A percentile compares a stretch with the other conserved stretches of the same genome.
Evolutionary conservation across 495 filamentous ascomycete species (phyloP).

Genomic region (Mycothermus thermophilus): DNA sequence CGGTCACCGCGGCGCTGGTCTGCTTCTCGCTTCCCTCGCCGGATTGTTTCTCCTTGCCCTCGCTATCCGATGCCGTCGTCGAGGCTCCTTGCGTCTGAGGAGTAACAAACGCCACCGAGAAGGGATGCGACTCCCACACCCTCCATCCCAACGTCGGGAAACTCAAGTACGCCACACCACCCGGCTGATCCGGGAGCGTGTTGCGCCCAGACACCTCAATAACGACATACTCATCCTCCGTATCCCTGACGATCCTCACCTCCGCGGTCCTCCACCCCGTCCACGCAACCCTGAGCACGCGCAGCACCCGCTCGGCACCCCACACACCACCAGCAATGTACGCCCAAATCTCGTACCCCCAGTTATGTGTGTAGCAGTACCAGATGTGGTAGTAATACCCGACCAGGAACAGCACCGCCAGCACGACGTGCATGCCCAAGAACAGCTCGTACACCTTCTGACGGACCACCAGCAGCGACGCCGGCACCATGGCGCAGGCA

Average conservation of each 20-base stretch:
- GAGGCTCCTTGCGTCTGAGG: no score
- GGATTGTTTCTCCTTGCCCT: no score
- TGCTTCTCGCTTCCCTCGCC: no score
- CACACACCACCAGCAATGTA: conserved; percentile 25
- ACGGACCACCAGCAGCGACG: conserved; percentile 1
- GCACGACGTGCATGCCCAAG: conserved; percentile 10
- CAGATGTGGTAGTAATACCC: conserved; percentile 28
- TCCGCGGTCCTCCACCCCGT: conserved; percentile 20
- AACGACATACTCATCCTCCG: conserved; percentile 18
- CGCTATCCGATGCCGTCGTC: no score
- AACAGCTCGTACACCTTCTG: conserved; percentile 14
- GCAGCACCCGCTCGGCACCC: conserved; percentile 23
- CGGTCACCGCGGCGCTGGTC: no score
- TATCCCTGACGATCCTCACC: conserved; percentile 14
- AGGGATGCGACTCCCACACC: conserved; percentile 33
- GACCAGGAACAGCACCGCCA: conserved; percentile 14
- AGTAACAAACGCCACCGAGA: conserved; percentile 25
- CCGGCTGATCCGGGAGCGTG: conserved; percentile 4
- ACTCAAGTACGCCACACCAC: conserved; percentile 26
- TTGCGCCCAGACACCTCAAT: conserved; percentile 21
- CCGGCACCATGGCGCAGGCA: background rate
- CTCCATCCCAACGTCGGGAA: conserved; percentile 26
- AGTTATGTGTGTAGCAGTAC: conserved; percentile 13
- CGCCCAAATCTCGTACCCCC: conserved; percentile 30
- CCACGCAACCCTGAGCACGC: conserved; percentile 15